phyloP scores from a whole-genome alignment of 352 stramenopile genomes.

The Pythium periplocum region DNA sequence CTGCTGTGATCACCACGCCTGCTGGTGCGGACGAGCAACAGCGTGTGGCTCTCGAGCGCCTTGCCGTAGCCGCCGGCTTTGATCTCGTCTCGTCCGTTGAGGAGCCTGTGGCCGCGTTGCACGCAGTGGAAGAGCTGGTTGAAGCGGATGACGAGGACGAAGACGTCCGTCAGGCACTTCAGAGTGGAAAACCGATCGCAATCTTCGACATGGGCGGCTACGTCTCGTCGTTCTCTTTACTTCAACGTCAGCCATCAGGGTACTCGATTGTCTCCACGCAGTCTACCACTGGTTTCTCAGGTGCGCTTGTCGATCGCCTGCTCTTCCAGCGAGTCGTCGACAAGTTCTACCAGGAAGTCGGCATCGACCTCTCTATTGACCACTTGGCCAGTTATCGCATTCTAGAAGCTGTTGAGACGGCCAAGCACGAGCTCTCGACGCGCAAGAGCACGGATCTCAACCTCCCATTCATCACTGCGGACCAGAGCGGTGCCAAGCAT shows the following conservation, averaged over 20 bases:
- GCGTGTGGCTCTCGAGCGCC: conserved; percentile 32
- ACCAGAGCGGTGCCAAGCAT: conserved; percentile 63
- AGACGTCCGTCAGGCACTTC: conserved; percentile 13
- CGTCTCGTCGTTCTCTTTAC: conserved; percentile 42
- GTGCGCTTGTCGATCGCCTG: conserved; percentile 35
- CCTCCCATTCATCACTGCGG: conserved; percentile 72
- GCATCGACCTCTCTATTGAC: conserved; percentile 68
- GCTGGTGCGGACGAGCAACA: conserved; percentile 28
- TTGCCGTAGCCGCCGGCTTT: conserved; percentile 49
- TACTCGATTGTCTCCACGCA: conserved; percentile 36
- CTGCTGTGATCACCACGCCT: conserved; percentile 44
- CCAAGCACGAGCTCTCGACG: conserved; percentile 66
- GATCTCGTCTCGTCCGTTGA: conserved; percentile 49
- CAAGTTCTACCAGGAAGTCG: conserved; percentile 46
- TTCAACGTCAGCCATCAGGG: conserved; percentile 26
- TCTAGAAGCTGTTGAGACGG: conserved; percentile 56
- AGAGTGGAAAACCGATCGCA: conserved; percentile 24
- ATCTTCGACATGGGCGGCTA: conserved; percentile 75
- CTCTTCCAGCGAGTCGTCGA: conserved; percentile 46
- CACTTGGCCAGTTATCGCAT: conserved; percentile 68
- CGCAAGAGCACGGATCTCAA: conserved; percentile 56
- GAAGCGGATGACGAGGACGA: conserved; percentile 22
- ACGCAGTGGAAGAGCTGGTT: conserved; percentile 39
- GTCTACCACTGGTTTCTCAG: conserved; percentile 34
- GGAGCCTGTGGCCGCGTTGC: conserved; percentile 57